phyloP scores from a whole-genome alignment of 768 basidiomycete genomes.

The Lenzites betulinus region DNA sequence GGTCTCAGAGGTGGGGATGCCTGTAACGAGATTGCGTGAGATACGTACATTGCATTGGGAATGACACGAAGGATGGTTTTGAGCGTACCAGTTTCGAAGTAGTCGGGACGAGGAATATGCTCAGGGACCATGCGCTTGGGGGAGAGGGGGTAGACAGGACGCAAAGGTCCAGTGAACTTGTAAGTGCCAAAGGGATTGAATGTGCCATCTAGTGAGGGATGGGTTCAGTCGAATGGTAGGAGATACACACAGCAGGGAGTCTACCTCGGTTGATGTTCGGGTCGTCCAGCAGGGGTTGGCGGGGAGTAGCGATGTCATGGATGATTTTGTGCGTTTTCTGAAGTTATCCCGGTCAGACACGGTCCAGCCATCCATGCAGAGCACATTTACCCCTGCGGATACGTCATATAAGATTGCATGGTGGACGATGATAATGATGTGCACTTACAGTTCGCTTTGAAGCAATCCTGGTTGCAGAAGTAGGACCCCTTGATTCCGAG shows the following conservation, averaged over 20 bases:
- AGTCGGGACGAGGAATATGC: slow-evolving; percentile 88
- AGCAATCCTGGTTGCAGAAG: slow-evolving; percentile 95
- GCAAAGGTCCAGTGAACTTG: slow-evolving; percentile 75
- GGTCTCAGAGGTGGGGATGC: slow-evolving; percentile 60
- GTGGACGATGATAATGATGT: background rate
- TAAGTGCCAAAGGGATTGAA: slow-evolving; percentile 81
- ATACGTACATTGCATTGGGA: slow-evolving; percentile 34
- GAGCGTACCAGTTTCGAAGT: slow-evolving; percentile 70
- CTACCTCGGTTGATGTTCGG: slow-evolving; percentile 31
- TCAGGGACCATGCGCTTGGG: slow-evolving; percentile 73
- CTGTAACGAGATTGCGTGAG: slow-evolving; percentile 38
- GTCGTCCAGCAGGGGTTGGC: slow-evolving; percentile 30
- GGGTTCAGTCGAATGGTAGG: background rate
- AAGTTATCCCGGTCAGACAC: background rate
- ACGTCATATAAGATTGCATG: background rate
- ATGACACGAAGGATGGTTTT: slow-evolving; percentile 32
- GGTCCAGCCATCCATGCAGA: background rate
- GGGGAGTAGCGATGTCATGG: slow-evolving; percentile 58
- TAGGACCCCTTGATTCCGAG: slow-evolving; percentile 82
- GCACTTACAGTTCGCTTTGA: slow-evolving; percentile 88
- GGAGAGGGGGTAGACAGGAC: slow-evolving; percentile 89
- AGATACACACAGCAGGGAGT: background rate
- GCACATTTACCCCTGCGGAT: slow-evolving; percentile 17
- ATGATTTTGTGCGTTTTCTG: slow-evolving; percentile 85
- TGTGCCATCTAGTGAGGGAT: slow-evolving; percentile 55